These are phyloP conservation scores for Talaromyces liani DNA, from an alignment of 495 filamentous ascomycete species.

Conservation along the genomic window DNA sequence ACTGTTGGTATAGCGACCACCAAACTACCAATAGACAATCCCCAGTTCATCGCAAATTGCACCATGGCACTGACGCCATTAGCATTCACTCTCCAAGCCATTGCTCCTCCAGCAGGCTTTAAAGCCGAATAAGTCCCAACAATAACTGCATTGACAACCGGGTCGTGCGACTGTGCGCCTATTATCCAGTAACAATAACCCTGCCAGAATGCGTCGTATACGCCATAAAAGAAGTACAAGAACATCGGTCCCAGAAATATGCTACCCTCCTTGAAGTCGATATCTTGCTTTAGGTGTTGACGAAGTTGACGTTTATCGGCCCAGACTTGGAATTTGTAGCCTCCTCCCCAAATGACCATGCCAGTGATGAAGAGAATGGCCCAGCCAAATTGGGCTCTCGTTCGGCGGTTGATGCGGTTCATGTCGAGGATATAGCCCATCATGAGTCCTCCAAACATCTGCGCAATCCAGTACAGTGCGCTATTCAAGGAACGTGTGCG, in stretches of 20 bases:
- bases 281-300: constrained; percentile 25
- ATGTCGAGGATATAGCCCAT: constrained; percentile 42
- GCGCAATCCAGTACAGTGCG: constrained; percentile 45
- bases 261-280: constrained; percentile 25
- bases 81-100: constrained; percentile 73
- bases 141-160: constrained; percentile 76
- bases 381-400: constrained; percentile 35
- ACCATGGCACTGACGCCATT: constrained; percentile 51
- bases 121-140: constrained; percentile 89
- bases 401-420: constrained; percentile 24
- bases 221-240: constrained; percentile 48
- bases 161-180: constrained; percentile 81
- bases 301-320: constrained; percentile 21
- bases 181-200: constrained; percentile 84
- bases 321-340: constrained; percentile 42
- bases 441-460: constrained; percentile 42
- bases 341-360: constrained; percentile 47
- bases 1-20: constrained; percentile 66
- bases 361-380: constrained; percentile 35
- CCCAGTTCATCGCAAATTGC: constrained; percentile 53
- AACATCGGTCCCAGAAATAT: constrained; percentile 43
- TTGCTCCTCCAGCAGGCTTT: constrained; percentile 75
- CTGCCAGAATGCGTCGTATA: constrained; percentile 53
- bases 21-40: constrained; percentile 55
- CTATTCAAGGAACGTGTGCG: constrained; percentile 42